phyloP scores from a whole-genome alignment of 75 land plant genomes.

The Larix kaempferi region DNA sequence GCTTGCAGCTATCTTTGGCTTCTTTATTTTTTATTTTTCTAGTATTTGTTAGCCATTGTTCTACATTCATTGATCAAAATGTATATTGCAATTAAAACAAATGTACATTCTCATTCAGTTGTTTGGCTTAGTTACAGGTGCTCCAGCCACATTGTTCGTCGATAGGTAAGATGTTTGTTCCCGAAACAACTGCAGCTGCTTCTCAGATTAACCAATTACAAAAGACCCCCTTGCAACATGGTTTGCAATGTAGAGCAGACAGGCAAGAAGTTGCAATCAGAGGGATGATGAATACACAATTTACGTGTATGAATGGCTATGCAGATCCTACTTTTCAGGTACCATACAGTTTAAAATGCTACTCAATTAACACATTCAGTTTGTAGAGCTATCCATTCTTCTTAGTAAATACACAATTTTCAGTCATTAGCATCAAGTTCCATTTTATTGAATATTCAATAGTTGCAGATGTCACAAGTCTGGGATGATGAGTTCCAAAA shows the following conservation, averaged over 20 bases:
- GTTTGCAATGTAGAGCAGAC: slow-evolving; percentile 15
- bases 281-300: slow-evolving; percentile 22
- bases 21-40: too few relatives aligned
- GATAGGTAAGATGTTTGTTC: slow-evolving; percentile 13
- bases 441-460: too few relatives aligned
- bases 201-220: slow-evolving; percentile 22
- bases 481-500: slow-evolving; percentile 81
- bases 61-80: too few relatives aligned
- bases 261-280: slow-evolving; percentile 21
- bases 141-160: slow-evolving; percentile 26
- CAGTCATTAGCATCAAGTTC: too few relatives aligned
- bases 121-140: slow-evolving; percentile 15
- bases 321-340: slow-evolving; percentile 57
- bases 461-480: slow-evolving; percentile 40
- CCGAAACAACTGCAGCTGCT: slow-evolving; percentile 26
- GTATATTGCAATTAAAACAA: too few relatives aligned
- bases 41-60: too few relatives aligned
- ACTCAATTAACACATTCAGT: too few relatives aligned
- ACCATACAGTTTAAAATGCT: not conserved
- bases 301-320: slow-evolving; percentile 35
- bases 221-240: slow-evolving; percentile 10
- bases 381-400: too few relatives aligned
- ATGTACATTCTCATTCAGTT: too few relatives aligned
- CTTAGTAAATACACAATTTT: too few relatives aligned
- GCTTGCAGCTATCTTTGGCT: too few relatives aligned